Conservation (phyloP, 2,329 filamentous ascomycete genomes). For the Immersiporthe knoxdaviesiana region DNA sequence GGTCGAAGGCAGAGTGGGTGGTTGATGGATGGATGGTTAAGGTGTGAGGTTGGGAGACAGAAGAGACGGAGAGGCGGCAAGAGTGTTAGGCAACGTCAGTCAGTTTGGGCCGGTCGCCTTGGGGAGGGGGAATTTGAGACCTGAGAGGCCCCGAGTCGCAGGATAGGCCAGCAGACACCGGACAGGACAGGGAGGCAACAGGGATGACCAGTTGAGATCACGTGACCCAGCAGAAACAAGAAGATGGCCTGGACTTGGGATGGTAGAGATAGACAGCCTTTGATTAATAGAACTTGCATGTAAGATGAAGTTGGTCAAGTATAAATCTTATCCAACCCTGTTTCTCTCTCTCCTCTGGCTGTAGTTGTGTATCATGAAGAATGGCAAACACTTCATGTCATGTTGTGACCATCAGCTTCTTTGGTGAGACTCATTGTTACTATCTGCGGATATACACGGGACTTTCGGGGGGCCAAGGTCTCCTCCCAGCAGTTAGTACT, state of each 20-base stretch:
- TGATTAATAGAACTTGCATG: background rate
- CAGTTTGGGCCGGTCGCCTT: background rate
- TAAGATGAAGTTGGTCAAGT: background rate
- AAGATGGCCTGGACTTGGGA: background rate
- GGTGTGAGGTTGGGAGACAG: conserved; percentile 25
- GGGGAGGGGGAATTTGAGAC: background rate
- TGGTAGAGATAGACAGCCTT: background rate
- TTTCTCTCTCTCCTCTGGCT: too few species aligned
- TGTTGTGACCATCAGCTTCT: background rate
- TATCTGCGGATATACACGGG: background rate
- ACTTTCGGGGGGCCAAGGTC: background rate
- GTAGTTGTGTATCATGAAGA: background rate
- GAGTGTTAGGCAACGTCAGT: conserved; percentile 30
- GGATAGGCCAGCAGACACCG: conserved; percentile 6
- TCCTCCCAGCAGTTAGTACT: background rate
- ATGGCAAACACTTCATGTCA: background rate
- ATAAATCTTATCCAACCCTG: background rate
- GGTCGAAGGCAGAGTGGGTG: conserved; percentile 21
- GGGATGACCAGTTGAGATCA: conserved; percentile 2
- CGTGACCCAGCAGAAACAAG: background rate
- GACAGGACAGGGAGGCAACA: background rate
- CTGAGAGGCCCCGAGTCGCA: conserved; percentile 7
- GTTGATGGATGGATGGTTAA: conserved; percentile 31
- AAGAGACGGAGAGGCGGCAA: conserved; percentile 4
- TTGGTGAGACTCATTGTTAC: background rate